Evolutionary conservation across 2,329 filamentous ascomycete genomes (phyloP).

Genomic region (Ascochyta fabae): DNA sequence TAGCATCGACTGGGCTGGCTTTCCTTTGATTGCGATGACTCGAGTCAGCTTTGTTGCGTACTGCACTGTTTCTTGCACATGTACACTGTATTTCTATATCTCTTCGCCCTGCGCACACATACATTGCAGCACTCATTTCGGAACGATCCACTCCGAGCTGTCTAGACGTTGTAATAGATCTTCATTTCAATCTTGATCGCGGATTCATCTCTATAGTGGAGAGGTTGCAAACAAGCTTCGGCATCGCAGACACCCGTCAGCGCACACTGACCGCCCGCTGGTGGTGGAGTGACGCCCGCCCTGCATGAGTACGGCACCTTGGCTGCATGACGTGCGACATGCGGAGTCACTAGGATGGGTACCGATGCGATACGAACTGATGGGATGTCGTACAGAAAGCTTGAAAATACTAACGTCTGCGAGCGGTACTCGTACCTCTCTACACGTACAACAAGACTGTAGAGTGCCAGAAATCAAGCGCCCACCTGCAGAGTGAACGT

Average conservation of each 20-base stretch:
- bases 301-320: slow-evolving; percentile 8
- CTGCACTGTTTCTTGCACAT: slow-evolving; percentile 14
- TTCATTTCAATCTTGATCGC: neutral
- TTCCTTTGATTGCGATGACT: slow-evolving; percentile 1
- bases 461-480: neutral
- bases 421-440: neutral
- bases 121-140: neutral
- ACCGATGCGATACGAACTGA: slow-evolving; percentile 12
- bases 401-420: slow-evolving; percentile 4
- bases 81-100: slow-evolving; percentile 10
- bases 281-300: slow-evolving; percentile 9
- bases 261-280: slow-evolving; percentile 5
- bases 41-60: slow-evolving; percentile 17
- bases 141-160: slow-evolving; percentile 5
- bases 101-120: slow-evolving; percentile 2
- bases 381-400: slow-evolving; percentile 8
- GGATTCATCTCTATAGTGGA: neutral
- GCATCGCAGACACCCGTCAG: slow-evolving; percentile 2
- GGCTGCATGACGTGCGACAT: slow-evolving; percentile 17
- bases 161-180: slow-evolving; percentile 17
- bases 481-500: neutral
- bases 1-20: neutral
- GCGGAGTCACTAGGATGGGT: slow-evolving; percentile 5
- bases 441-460: neutral
- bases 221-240: slow-evolving; percentile 5